Conservation (phyloP, 441 rosid genomes). For the Erodium chrysanthum region DNA sequence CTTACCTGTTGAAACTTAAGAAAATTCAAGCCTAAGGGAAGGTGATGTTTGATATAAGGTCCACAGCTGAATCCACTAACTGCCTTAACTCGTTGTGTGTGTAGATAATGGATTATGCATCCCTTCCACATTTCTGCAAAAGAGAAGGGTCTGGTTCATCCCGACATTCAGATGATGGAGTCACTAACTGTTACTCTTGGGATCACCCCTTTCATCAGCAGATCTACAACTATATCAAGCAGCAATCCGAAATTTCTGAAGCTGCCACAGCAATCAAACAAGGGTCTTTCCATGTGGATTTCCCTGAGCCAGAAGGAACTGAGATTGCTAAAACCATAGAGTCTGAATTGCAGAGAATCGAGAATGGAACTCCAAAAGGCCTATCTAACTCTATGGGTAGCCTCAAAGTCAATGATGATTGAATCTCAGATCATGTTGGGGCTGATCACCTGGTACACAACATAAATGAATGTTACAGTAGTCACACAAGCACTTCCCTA, state of each 20-base stretch:
- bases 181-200: constrained; percentile 45
- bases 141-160: constrained; percentile 80
- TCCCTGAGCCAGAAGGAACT: constrained; percentile 56
- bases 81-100: not conserved
- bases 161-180: constrained; percentile 27
- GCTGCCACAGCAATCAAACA: constrained; percentile 36
- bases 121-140: constrained; percentile 88
- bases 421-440: constrained; percentile 7
- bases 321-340: constrained; percentile 64
- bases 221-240: constrained; percentile 68
- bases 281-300: constrained; percentile 77
- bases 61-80: too few species aligned
- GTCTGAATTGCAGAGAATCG: constrained; percentile 60
- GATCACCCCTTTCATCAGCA: constrained; percentile 84
- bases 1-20: too few species aligned
- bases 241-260: constrained; percentile 33
- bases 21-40: too few species aligned
- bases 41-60: too few species aligned
- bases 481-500: not conserved
- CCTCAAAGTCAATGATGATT: constrained; percentile 27
- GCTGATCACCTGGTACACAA: constrained; percentile 11
- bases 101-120: constrained; percentile 66
- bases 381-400: constrained; percentile 24
- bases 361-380: constrained; percentile 27
- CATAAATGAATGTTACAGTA: constrained; percentile 3